Conservation (phyloP, 192 early-diverging fungal species). For the Chytriomyces sp. region DNA sequence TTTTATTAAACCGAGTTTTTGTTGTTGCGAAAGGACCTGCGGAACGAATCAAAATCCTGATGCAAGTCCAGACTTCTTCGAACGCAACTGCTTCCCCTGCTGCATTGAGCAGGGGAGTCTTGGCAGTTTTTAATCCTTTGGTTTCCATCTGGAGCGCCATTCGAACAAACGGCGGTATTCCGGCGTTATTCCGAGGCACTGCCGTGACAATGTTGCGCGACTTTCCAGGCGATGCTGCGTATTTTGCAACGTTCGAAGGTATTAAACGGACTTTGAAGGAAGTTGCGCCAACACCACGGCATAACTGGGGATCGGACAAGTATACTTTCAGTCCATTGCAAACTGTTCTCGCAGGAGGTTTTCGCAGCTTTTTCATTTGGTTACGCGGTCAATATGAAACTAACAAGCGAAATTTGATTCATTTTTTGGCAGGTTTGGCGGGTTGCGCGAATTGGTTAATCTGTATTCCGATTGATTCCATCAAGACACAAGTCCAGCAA, state of each 20-base stretch:
- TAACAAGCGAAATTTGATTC: background rate
- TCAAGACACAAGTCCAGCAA: slow-evolving; percentile 82
- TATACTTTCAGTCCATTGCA: slow-evolving; percentile 72
- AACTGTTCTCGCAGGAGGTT: slow-evolving; percentile 86
- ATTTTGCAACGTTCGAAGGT: slow-evolving; percentile 91
- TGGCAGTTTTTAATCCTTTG: slow-evolving; percentile 10
- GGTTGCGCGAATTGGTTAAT: slow-evolving; percentile 76
- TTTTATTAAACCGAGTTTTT: background rate
- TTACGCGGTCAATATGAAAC: background rate
- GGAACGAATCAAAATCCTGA: slow-evolving; percentile 92
- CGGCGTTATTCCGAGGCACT: slow-evolving; percentile 86
- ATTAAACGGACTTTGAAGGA: slow-evolving; percentile 53
- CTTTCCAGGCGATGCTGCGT: slow-evolving; percentile 85
- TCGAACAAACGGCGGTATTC: slow-evolving; percentile 75
- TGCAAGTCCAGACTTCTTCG: slow-evolving; percentile 66
- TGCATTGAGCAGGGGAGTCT: background rate
- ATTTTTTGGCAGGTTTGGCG: slow-evolving; percentile 8
- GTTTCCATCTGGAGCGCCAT: slow-evolving; percentile 35
- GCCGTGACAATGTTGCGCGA: slow-evolving; percentile 88
- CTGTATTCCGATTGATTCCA: slow-evolving; percentile 79
- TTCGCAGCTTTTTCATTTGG: background rate
- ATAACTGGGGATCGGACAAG: slow-evolving; percentile 44
- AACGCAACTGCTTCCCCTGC: background rate
- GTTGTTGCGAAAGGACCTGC: slow-evolving; percentile 74
- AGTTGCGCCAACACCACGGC: slow-evolving; percentile 6